Evolutionary conservation across 805 yeast species (phyloP).

Genomic region (Dipodascus geniculatus): DNA sequence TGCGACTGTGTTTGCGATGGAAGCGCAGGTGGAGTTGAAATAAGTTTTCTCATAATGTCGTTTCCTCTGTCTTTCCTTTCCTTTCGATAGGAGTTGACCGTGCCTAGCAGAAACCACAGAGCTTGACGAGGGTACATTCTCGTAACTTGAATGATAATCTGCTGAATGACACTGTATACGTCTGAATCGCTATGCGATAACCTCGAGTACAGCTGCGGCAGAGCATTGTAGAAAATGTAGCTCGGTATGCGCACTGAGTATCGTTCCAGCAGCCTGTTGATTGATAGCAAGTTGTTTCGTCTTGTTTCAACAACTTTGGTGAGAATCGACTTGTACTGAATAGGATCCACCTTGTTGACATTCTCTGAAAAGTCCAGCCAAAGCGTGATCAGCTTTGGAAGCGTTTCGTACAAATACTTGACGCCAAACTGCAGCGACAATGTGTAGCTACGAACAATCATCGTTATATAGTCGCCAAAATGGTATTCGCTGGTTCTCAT

Average conservation of each 20-base stretch:
- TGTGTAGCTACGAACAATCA: slow-evolving; percentile 44
- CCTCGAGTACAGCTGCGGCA: slow-evolving; percentile 79
- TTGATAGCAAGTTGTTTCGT: slow-evolving; percentile 7
- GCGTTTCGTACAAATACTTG: slow-evolving; percentile 61
- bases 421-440: slow-evolving; percentile 52
- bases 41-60: slow-evolving; percentile 26
- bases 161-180: slow-evolving; percentile 43
- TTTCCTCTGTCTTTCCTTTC: slow-evolving; percentile 37
- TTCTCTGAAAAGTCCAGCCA: slow-evolving; percentile 71
- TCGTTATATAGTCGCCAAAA: slow-evolving; percentile 37
- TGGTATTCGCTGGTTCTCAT: slow-evolving; percentile 15
- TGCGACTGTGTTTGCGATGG: not conserved
- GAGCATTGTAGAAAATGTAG: slow-evolving; percentile 66
- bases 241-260: slow-evolving; percentile 31
- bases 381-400: slow-evolving; percentile 80
- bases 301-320: slow-evolving; percentile 12
- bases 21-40: not conserved
- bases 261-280: slow-evolving; percentile 10
- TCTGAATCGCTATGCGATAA: slow-evolving; percentile 48
- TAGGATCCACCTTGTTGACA: slow-evolving; percentile 4
- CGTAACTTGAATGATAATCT: slow-evolving; percentile 47
- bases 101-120: slow-evolving; percentile 73
- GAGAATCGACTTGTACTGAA: slow-evolving; percentile 2
- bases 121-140: slow-evolving; percentile 67
- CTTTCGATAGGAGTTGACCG: slow-evolving; percentile 44